Evolutionary conservation across 148 eudicot genomes (phyloP), one percentile per base, ranked within the genome.

Genomic region (Rhododendron ferrugineum): DNA sequence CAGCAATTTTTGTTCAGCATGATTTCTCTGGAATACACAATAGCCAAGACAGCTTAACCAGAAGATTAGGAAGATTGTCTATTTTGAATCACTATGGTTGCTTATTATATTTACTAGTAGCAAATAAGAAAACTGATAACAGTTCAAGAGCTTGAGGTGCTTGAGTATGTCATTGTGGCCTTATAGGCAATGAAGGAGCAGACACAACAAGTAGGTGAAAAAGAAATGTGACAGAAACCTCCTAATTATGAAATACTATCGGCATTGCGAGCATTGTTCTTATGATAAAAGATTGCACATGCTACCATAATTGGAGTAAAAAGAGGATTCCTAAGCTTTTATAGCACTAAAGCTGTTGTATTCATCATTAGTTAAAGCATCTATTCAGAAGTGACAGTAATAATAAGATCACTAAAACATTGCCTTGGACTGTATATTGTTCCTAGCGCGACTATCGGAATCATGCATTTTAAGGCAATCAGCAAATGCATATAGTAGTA

Each of bases 21-120:
- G 87, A 75, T 88, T 88, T 90, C 87, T 92, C 99, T 97, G 92
- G 32, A 84, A 86, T 83, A 56, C 28, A 76, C n/a, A 62, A 32
- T 70, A 75, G 34, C 30, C 37, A 78, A 60, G 22, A 70, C 15
- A 66, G 34, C 34, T 26, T 66, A 26, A 26, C 73, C 32, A 3
- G 34, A 66, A 66, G 32, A 34, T 9, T 11, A 23, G 32, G 73
- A 26, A 66, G 34, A 66, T 11, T 66, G 32, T 66, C 73, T 66
- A 66, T 3, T 23, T 66, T 66, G 73, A 66, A 22, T 58, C 26
- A 22, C 64, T 58, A 58, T 11, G 73, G 73, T 66, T 26, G 73
- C 32, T 26, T 66, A 26, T 26, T 11, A 26, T 11, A 66, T 66
- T 66, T 66, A 54, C 22, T 54, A 66, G 30, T 3, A 66, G 28